Conservation (phyloP, 306 rosid genomes). For the Lathyrus tuberosus region DNA sequence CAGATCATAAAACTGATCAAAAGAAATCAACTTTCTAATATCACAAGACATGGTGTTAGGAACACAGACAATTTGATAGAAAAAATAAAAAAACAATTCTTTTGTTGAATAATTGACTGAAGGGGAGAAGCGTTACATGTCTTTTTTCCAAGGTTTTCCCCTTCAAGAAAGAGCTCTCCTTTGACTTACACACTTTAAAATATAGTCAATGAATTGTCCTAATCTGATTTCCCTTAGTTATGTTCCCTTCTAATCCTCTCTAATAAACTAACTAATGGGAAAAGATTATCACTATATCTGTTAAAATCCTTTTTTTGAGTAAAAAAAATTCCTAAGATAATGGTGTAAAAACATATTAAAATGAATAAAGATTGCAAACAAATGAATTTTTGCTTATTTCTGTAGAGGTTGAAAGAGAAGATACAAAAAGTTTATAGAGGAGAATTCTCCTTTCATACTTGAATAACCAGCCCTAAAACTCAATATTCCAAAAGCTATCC, state of each 20-base stretch:
- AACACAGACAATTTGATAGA: background rate
- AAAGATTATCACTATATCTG: no score
- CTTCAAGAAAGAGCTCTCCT: background rate
- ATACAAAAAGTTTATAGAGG: no score
- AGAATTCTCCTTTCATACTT: no score
- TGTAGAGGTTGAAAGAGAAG: no score
- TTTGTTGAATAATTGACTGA: background rate
- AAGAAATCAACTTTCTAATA: conserved; percentile 20
- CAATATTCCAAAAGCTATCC: no score
- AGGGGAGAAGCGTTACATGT: background rate
- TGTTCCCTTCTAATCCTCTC: background rate
- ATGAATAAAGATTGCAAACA: no score
- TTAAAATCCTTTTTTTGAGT: no score
- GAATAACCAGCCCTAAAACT: no score
- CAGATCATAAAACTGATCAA: conserved; percentile 23
- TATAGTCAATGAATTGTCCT: background rate
- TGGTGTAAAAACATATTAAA: no score
- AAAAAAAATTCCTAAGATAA: no score
- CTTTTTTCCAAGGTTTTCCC: background rate
- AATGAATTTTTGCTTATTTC: no score
- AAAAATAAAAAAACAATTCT: background rate
- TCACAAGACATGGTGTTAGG: conserved; percentile 12
- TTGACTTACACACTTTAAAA: background rate
- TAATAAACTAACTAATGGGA: background rate
- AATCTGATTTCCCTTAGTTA: background rate